Conservation (phyloP, 2,329 filamentous ascomycete species). For the Colletotrichum sp. region DNA sequence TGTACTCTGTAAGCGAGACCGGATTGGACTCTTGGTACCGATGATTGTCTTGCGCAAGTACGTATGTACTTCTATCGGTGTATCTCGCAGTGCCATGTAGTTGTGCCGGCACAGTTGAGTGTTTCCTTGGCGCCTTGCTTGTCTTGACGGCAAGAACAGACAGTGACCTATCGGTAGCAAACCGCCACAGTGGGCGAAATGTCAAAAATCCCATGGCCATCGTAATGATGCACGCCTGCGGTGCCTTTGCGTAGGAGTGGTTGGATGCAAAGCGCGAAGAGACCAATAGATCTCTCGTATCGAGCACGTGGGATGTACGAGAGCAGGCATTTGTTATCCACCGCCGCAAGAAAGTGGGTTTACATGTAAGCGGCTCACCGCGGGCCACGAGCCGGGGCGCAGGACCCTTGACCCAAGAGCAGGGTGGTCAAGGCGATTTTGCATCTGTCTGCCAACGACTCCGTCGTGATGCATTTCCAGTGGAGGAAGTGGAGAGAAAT, state of each 20-base stretch:
- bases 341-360: not conserved
- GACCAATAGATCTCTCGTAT: constrained; percentile 1
- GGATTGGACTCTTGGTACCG: not conserved
- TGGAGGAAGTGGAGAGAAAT: not conserved
- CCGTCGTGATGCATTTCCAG: constrained; percentile 1
- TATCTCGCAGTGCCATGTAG: not conserved
- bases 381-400: constrained; percentile 1
- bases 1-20: not conserved
- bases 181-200: not conserved
- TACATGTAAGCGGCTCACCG: not conserved
- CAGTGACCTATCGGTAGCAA: constrained; percentile 7
- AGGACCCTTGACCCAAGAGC: not conserved
- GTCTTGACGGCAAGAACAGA: not conserved
- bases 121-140: not conserved
- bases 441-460: not conserved
- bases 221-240: not conserved
- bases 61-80: not conserved
- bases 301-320: constrained; percentile 12
- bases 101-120: not conserved
- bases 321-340: constrained; percentile 13
- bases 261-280: not conserved
- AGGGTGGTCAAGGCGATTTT: constrained; percentile 3
- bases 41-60: not conserved
- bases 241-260: not conserved
- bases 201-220: not conserved